Evolutionary conservation across 352 stramenopile species (phyloP).

Genomic region (Pythium volutum): DNA sequence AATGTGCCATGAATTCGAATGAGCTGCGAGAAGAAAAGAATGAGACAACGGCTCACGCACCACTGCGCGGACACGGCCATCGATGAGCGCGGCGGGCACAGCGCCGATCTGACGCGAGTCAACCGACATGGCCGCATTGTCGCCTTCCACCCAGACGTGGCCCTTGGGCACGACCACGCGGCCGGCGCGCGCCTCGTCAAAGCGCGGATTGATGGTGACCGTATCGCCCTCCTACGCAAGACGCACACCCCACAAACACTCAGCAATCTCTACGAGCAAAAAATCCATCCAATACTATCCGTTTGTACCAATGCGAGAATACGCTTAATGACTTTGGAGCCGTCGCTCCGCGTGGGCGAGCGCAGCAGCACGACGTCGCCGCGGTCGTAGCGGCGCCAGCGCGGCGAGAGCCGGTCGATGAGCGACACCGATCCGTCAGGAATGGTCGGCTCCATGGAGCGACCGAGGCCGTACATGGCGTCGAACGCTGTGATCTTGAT

Average conservation of each 20-base stretch:
- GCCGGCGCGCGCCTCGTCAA: conserved; percentile 48
- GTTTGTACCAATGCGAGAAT: conserved; percentile 70
- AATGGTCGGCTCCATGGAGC: conserved; percentile 82
- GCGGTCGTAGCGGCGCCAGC: conserved; percentile 58
- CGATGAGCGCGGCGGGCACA: conserved; percentile 85
- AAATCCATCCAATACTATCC: background rate
- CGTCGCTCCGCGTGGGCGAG: conserved; percentile 69
- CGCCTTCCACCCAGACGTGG: conserved; percentile 96
- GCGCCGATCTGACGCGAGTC: conserved; percentile 95
- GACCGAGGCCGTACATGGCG: conserved; percentile 80
- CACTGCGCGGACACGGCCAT: conserved; percentile 56
- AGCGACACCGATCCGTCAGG: conserved; percentile 81
- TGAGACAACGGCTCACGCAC: conserved; percentile 35
- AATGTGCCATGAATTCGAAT: background rate
- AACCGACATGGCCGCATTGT: conserved; percentile 92
- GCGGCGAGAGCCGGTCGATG: conserved; percentile 71
- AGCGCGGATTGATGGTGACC: conserved; percentile 72
- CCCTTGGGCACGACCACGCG: conserved; percentile 87
- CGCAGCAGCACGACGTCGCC: conserved; percentile 82
- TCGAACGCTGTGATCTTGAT: conserved; percentile 71
- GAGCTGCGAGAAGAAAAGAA: background rate
- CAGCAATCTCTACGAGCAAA: background rate
- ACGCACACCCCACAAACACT: background rate
- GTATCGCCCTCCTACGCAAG: conserved; percentile 67
- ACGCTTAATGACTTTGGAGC: conserved; percentile 85